phyloP scores from a whole-genome alignment of 176 grass and related monocot genomes.

The Zizania latifolia region DNA sequence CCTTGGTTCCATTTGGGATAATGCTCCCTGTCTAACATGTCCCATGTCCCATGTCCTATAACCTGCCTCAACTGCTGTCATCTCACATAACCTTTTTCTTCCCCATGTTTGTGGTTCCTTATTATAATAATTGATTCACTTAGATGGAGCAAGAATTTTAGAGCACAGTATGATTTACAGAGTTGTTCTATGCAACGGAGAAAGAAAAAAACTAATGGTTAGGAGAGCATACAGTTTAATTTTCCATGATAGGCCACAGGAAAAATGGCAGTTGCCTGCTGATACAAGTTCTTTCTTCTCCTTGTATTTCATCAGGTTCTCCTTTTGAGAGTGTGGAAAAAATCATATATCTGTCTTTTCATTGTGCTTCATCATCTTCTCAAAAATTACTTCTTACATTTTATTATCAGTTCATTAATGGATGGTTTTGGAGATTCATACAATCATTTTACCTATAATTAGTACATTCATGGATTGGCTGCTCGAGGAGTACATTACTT shows the following conservation, averaged over 20 bases:
- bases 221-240: background rate
- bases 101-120: background rate
- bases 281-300: constrained; percentile 1
- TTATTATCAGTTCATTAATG: constrained; percentile 31
- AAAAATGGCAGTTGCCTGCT: background rate
- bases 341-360: background rate
- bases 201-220: background rate
- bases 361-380: constrained; percentile 8
- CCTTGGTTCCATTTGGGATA: background rate
- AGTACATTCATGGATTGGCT: constrained; percentile 90
- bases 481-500: constrained; percentile 98
- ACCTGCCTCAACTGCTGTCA: background rate
- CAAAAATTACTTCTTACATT: constrained; percentile 31
- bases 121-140: background rate
- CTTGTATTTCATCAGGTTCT: constrained; percentile 3
- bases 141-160: background rate
- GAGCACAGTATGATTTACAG: background rate
- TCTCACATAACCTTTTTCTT: background rate
- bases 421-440: constrained; percentile 43
- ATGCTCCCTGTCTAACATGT: background rate
- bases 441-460: constrained; percentile 47
- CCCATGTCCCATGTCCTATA: background rate
- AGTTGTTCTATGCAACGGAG: background rate
- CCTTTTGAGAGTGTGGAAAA: background rate
- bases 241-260: background rate